Evolutionary conservation across 345 rosid species (phyloP).

Genomic region (Gossypium anomalum): DNA sequence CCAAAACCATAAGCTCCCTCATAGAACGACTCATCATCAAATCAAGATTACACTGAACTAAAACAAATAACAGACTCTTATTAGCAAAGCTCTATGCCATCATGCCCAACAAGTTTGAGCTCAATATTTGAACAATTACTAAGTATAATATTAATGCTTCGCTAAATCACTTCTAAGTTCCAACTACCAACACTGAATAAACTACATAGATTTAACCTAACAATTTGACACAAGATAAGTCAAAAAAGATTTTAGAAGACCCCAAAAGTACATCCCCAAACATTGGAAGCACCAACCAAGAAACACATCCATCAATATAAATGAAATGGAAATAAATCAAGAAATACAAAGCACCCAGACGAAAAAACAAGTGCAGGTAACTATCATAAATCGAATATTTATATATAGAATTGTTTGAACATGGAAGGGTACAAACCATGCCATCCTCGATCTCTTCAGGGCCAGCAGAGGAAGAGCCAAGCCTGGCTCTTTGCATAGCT

Average conservation of each 20-base stretch:
- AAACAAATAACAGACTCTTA: neutral
- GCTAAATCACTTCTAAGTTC: neutral
- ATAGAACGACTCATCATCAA: neutral
- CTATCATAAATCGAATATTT: neutral
- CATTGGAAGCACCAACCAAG: neutral
- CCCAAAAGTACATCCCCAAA: neutral
- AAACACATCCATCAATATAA: neutral
- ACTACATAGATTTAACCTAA: neutral
- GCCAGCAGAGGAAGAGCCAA: conserved; percentile 76
- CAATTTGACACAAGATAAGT: neutral
- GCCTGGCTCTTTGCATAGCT: conserved; percentile 94
- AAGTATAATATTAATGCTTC: neutral
- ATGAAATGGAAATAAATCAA: neutral
- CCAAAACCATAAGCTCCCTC: neutral
- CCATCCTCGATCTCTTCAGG: conserved; percentile 96
- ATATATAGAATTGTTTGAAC: conserved; percentile 15
- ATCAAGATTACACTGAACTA: neutral
- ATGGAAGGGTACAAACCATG: conserved; percentile 97
- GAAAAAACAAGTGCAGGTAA: neutral
- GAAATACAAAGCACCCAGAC: neutral
- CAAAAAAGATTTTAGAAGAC: neutral
- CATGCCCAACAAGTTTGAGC: neutral
- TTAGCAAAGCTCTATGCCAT: neutral
- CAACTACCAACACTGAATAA: neutral
- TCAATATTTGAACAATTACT: neutral